Conservation (phyloP, 441 rosid genomes). For the Aleurites moluccanus region DNA sequence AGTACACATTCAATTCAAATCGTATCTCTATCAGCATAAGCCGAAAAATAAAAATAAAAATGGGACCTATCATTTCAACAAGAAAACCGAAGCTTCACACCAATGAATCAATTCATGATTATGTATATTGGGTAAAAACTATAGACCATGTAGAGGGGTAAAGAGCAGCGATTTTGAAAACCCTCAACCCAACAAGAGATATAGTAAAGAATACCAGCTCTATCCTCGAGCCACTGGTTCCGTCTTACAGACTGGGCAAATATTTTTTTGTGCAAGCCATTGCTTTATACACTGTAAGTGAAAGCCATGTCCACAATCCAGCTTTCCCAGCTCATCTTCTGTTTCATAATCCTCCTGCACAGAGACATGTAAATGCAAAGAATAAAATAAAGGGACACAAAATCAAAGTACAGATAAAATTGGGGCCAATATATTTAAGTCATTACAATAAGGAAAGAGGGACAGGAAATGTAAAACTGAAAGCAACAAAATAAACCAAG, state of each 20-base stretch:
- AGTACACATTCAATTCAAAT: conserved; percentile 11
- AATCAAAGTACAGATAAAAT: neutral
- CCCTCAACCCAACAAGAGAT: neutral
- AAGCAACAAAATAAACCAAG: neutral
- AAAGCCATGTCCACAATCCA: conserved; percentile 75
- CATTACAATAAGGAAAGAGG: too few relatives aligned
- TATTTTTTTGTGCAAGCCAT: conserved; percentile 80
- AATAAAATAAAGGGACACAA: neutral
- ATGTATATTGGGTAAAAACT: conserved; percentile 27
- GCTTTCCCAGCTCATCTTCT: conserved; percentile 66
- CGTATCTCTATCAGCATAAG: conserved; percentile 8
- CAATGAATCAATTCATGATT: conserved; percentile 33
- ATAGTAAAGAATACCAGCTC: conserved; percentile 6
- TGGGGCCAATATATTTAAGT: too few relatives aligned
- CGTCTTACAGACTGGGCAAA: conserved; percentile 76
- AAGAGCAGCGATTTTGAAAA: conserved; percentile 8
- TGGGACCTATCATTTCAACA: conserved; percentile 22
- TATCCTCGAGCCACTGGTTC: conserved; percentile 44
- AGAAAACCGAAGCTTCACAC: conserved; percentile 25
- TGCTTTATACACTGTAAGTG: conserved; percentile 81
- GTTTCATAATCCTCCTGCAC: conserved; percentile 75
- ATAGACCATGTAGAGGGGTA: conserved; percentile 30
- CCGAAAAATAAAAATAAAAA: too few relatives aligned
- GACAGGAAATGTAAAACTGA: neutral
- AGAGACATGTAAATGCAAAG: neutral